Percentiles rank a stretch among this genome's conserved stretches.
These are phyloP conservation scores for Hymenoscyphus occultus DNA, from an alignment of 2,329 filamentous ascomycete genomes.

Conservation along the genomic window DNA sequence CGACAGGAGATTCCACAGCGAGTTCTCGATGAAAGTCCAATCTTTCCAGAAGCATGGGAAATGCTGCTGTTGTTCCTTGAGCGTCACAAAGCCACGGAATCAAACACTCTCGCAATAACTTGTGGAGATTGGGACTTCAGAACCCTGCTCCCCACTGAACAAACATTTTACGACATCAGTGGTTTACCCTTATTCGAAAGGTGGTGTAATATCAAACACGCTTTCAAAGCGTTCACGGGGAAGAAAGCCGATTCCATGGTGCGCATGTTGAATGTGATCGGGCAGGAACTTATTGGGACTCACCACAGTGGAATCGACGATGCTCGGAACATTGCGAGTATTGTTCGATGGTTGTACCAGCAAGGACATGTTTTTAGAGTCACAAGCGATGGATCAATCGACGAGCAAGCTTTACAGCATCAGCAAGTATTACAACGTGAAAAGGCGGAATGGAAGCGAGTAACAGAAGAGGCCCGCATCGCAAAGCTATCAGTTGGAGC, in stretches of 20 bases:
- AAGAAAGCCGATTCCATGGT: slow-evolving; percentile 23
- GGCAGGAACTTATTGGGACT: slow-evolving; percentile 18
- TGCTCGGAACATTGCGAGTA: slow-evolving; percentile 19
- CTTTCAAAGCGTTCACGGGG: slow-evolving; percentile 17
- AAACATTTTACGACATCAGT: slow-evolving; percentile 14
- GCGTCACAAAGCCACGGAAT: slow-evolving; percentile 14
- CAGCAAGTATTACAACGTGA: not conserved
- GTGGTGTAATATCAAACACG: slow-evolving; percentile 23
- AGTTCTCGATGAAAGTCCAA: not conserved
- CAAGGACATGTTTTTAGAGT: slow-evolving; percentile 19
- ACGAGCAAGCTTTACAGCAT: not conserved
- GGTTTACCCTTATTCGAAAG: slow-evolving; percentile 16
- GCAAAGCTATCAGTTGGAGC: slow-evolving; percentile 14
- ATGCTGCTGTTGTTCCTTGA: slow-evolving; percentile 5
- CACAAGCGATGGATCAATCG: slow-evolving; percentile 16
- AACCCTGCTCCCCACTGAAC: slow-evolving; percentile 18
- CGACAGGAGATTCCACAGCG: not conserved
- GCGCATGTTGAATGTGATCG: slow-evolving; percentile 21
- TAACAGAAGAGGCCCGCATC: not conserved
- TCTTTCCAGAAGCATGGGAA: not conserved
- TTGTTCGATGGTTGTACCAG: slow-evolving; percentile 19
- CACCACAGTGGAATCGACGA: slow-evolving; percentile 22
- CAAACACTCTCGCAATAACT: slow-evolving; percentile 19
- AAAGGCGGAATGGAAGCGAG: not conserved
- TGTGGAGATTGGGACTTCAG: slow-evolving; percentile 21